These are phyloP conservation scores for Stevia rebaudiana DNA, from an alignment of 140 eudicot genomes.

Conservation along the genomic window DNA sequence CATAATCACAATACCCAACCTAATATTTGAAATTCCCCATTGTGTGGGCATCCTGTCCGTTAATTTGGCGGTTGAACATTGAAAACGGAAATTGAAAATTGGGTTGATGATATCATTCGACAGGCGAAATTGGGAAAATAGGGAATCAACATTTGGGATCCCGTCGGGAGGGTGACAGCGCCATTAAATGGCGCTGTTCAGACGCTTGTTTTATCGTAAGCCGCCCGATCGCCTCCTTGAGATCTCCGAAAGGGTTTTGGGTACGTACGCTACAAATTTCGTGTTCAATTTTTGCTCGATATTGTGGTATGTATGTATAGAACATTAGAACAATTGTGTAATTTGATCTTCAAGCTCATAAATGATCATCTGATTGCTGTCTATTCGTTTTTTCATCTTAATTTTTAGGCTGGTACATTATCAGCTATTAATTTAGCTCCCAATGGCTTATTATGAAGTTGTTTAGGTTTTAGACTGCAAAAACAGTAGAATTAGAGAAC, in stretches of 20 bases:
- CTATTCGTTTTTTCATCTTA: not conserved
- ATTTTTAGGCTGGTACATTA: slow-evolving; percentile 14
- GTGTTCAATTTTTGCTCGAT: too few relatives aligned
- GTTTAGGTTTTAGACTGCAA: not conserved
- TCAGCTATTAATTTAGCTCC: slow-evolving; percentile 16
- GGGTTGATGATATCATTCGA: too few relatives aligned
- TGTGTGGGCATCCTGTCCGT: too few relatives aligned
- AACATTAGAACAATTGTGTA: not conserved
- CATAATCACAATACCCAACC: too few relatives aligned
- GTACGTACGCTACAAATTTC: too few relatives aligned
- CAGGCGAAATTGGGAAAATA: not conserved
- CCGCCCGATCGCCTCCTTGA: slow-evolving; percentile 96
- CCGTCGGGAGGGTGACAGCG: slow-evolving; percentile 53
- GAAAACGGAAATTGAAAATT: too few relatives aligned
- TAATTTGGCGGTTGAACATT: too few relatives aligned
- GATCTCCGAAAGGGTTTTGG: slow-evolving; percentile 84
- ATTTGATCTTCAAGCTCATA: not conserved
- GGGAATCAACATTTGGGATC: slow-evolving; percentile 44
- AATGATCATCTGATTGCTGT: not conserved
- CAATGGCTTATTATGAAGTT: slow-evolving; percentile 9
- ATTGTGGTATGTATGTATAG: too few relatives aligned
- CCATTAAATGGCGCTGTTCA: slow-evolving; percentile 93
- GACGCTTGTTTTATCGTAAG: slow-evolving; percentile 74
- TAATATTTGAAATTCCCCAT: too few relatives aligned
- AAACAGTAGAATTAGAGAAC: slow-evolving; percentile 4